Conservation (phyloP, 768 basidiomycete genomes). For the Calocybe cyanea region DNA sequence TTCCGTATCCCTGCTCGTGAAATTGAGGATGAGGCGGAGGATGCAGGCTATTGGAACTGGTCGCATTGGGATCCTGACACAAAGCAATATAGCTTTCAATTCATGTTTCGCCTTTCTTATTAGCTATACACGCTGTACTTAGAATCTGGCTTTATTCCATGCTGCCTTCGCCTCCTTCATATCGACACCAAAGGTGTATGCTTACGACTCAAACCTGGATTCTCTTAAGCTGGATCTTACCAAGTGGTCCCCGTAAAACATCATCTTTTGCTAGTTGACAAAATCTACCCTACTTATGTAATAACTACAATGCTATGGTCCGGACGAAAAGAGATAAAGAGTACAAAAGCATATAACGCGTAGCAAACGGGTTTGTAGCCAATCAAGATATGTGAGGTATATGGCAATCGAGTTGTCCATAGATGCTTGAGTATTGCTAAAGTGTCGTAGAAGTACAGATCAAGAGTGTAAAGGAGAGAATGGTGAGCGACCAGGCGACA, state of each 20-base stretch:
- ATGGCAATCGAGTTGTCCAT: constrained; percentile 15
- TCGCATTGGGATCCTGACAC: constrained; percentile 99
- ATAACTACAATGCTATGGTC: constrained; percentile 9
- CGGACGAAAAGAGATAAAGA: background rate
- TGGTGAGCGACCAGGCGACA: no score
- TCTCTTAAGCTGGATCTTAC: no score
- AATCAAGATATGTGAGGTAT: constrained; percentile 12
- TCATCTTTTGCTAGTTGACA: constrained; percentile 3
- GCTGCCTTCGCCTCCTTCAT: no score
- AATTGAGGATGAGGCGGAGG: constrained; percentile 92
- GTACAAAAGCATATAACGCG: constrained; percentile 10
- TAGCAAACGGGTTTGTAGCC: background rate
- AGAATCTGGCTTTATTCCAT: no score
- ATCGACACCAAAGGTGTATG: no score
- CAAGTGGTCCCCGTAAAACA: background rate
- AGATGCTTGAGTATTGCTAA: constrained; percentile 1
- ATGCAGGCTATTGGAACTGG: constrained; percentile 93
- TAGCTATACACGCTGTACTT: constrained; percentile 14
- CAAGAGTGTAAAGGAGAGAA: background rate
- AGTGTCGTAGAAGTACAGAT: constrained; percentile 11
- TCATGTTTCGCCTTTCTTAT: constrained; percentile 79
- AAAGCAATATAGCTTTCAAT: constrained; percentile 97
- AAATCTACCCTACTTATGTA: constrained; percentile 9
- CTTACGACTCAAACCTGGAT: no score
- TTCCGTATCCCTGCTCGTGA: constrained; percentile 97